phyloP scores from a whole-genome alignment of 2,329 filamentous ascomycete genomes.

The Xylariaceae sp. region DNA sequence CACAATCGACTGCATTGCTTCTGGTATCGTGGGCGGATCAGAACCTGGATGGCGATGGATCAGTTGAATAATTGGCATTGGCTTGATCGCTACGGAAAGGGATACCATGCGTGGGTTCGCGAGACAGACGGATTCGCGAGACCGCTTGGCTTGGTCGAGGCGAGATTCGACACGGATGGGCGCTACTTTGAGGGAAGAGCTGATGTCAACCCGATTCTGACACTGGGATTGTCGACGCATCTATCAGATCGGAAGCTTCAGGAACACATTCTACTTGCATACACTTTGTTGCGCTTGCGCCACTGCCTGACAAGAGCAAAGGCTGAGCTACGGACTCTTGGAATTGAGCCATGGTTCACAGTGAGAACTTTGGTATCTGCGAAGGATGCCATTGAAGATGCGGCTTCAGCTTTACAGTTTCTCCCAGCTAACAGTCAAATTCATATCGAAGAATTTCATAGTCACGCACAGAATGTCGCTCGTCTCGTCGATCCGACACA shows the following conservation, averaged over 20 bases:
- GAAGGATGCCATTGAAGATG: slow-evolving; percentile 13
- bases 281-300: slow-evolving; percentile 18
- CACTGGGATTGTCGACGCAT: slow-evolving; percentile 12
- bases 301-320: slow-evolving; percentile 18
- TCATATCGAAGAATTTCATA: slow-evolving; percentile 15
- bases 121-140: slow-evolving; percentile 5
- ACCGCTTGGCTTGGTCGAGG: slow-evolving; percentile 18
- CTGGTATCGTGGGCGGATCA: no score
- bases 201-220: slow-evolving; percentile 19
- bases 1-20: no score
- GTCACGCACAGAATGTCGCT: slow-evolving; percentile 20
- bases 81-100: slow-evolving; percentile 15
- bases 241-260: slow-evolving; percentile 12
- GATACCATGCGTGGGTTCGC: slow-evolving; percentile 13
- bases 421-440: slow-evolving; percentile 7
- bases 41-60: no score
- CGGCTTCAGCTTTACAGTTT: slow-evolving; percentile 7
- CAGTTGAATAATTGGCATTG: slow-evolving; percentile 5
- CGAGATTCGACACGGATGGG: slow-evolving; percentile 24
- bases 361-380: slow-evolving; percentile 7
- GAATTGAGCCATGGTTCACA: slow-evolving; percentile 16
- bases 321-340: slow-evolving; percentile 9
- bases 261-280: slow-evolving; percentile 19
- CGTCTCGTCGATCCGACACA: slow-evolving; percentile 17
- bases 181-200: slow-evolving; percentile 22